Evolutionary conservation across 1,284 basidiomycete species (phyloP).

Genomic region (Stereum hirsutum): DNA sequence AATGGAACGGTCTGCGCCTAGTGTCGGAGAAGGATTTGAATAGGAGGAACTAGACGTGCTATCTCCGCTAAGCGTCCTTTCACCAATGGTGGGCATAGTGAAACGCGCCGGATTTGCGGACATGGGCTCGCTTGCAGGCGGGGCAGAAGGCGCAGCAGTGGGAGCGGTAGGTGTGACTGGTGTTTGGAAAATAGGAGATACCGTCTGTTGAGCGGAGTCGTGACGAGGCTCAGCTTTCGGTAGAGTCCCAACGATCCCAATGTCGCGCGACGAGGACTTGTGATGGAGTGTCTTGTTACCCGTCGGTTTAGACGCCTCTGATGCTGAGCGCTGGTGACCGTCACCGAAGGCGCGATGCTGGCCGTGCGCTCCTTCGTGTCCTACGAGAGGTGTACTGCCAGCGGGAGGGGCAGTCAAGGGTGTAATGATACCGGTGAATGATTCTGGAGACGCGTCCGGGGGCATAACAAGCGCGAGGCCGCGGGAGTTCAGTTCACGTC

Average conservation of each 20-base stretch:
- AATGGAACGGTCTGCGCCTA: background rate
- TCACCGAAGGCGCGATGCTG: constrained; percentile 5
- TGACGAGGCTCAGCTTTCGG: constrained; percentile 6
- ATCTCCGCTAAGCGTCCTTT: background rate
- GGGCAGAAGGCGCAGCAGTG: constrained; percentile 1
- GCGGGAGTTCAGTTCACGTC: constrained; percentile 24
- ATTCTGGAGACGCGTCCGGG: constrained; percentile 50
- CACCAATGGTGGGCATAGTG: background rate
- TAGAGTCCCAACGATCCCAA: constrained; percentile 45
- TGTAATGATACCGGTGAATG: constrained; percentile 33
- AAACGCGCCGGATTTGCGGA: background rate
- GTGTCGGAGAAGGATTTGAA: background rate
- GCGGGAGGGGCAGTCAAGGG: constrained; percentile 1
- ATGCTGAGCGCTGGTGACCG: constrained; percentile 35
- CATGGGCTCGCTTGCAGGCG: background rate
- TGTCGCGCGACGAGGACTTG: constrained; percentile 39
- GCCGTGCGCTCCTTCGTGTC: background rate
- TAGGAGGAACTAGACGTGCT: background rate
- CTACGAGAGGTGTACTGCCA: background rate
- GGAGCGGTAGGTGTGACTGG: constrained; percentile 38
- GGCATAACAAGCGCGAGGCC: constrained; percentile 59
- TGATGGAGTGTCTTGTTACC: constrained; percentile 16
- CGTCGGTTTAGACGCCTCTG: constrained; percentile 27
- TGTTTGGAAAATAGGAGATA: constrained; percentile 41
- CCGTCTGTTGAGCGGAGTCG: constrained; percentile 12